Conservation (phyloP, 208 protist genomes). For the Angomonas ambiguus region DNA sequence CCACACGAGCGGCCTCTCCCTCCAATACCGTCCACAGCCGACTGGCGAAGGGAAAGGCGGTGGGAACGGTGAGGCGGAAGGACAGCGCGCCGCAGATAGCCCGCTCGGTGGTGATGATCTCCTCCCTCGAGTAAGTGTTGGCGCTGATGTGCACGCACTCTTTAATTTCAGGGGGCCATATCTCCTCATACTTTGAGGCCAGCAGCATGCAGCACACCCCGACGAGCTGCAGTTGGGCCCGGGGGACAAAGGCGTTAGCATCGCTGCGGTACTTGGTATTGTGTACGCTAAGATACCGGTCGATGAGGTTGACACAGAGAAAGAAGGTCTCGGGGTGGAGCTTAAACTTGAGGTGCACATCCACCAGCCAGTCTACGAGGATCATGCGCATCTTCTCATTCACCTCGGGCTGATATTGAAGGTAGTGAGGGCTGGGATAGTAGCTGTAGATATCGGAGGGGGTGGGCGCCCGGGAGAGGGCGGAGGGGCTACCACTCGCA, state of each 20-base stretch:
- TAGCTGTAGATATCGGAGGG: constrained; percentile 48
- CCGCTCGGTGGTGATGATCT: constrained; percentile 91
- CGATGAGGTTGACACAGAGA: constrained; percentile 96
- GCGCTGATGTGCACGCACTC: constrained; percentile 94
- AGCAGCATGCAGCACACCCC: constrained; percentile 89
- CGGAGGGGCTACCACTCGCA: not conserved
- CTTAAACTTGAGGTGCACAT: constrained; percentile 97
- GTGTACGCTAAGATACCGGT: constrained; percentile 87
- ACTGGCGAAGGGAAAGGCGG: constrained; percentile 79
- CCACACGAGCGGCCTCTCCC: constrained; percentile 4
- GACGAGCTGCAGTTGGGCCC: constrained; percentile 95
- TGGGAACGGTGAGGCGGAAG: constrained; percentile 90
- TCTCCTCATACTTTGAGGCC: constrained; percentile 94
- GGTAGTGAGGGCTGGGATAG: constrained; percentile 71
- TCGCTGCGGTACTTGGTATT: constrained; percentile 60
- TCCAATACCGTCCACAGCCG: constrained; percentile 73
- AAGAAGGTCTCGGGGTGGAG: constrained; percentile 96
- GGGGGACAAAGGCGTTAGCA: constrained; percentile 41
- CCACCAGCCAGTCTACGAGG: constrained; percentile 98
- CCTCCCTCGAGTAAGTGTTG: constrained; percentile 90
- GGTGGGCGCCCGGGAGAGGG: not conserved
- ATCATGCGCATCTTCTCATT: constrained; percentile 97
- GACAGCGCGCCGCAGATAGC: constrained; percentile 69
- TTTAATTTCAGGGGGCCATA: constrained; percentile 90
- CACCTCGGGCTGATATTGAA: constrained; percentile 90